Conservation (phyloP, 179 eudicot species). For the Pouteria campechiana region DNA sequence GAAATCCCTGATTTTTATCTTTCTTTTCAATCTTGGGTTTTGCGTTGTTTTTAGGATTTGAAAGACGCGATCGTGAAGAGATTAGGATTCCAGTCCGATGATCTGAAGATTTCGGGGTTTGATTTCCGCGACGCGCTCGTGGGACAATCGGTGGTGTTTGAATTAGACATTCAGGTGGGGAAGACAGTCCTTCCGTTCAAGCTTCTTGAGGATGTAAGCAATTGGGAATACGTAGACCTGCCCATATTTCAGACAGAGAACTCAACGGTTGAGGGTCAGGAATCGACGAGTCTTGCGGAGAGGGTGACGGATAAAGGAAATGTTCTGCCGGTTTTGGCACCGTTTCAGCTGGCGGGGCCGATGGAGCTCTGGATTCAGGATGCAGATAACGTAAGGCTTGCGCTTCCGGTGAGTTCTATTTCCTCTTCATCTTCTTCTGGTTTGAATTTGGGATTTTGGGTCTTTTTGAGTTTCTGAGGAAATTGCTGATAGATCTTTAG, state of each 20-base stretch:
- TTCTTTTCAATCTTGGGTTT: no score
- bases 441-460: background rate
- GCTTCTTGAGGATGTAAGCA: slow-evolving; percentile 76
- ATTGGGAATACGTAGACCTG: slow-evolving; percentile 86
- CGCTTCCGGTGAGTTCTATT: slow-evolving; percentile 58
- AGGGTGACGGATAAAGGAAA: slow-evolving; percentile 13
- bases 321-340: slow-evolving; percentile 58
- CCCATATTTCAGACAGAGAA: slow-evolving; percentile 60
- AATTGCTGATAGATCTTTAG: background rate
- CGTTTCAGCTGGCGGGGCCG: slow-evolving; percentile 91
- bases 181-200: slow-evolving; percentile 69
- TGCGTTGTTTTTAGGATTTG: slow-evolving; percentile 75
- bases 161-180: slow-evolving; percentile 80
- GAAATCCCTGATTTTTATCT: no score
- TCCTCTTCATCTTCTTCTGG: background rate
- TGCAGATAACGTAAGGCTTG: slow-evolving; percentile 72
- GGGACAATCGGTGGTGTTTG: slow-evolving; percentile 73
- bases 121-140: slow-evolving; percentile 71
- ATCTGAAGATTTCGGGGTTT: slow-evolving; percentile 74
- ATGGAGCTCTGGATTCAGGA: slow-evolving; percentile 99
- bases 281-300: slow-evolving; percentile 48
- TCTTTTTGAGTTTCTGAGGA: background rate
- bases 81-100: slow-evolving; percentile 79
- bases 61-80: slow-evolving; percentile 81
- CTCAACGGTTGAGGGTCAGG: slow-evolving; percentile 17